Base-by-base conservation (phyloP, 306 rosid species). In the Urtica urens region DNA sequence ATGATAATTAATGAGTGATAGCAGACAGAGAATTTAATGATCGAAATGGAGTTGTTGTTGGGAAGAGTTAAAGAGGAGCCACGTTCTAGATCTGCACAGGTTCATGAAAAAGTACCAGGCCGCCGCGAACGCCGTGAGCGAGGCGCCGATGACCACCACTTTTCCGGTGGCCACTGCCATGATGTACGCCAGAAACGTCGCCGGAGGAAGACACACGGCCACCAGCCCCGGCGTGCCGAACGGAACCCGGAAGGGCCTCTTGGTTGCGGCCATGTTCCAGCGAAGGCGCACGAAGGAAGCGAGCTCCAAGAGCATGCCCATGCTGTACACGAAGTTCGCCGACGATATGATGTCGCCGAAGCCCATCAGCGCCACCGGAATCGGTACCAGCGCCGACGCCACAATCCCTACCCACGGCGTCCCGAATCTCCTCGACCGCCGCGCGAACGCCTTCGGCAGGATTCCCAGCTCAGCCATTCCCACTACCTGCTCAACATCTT, bases 221-320 rank as follows among this genome's bases (percentile, higher is more conserved):
- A 62, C 45, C 56, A 87, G 34, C 17, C 76, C 69, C 1, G 65
- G 22, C 52, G 79, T 48, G 2, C 68, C 68, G 47, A 82, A 1
- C 21, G 92, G 96, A 33, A 82, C 94, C 49, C 51, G 38, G 42
- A 65, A 87, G 7, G 94, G 92, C 46, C 92, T 72, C 26, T 77
- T 71, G 35, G 77, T 20, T 37, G 46, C 0, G 1, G 82, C 76
- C 10, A 64, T 60, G 57, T 82, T 82, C 45, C 58, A 69, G 38
- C 94, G 67, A 61, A 86, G 35, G 65, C 79, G 68, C 14, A 86
- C 64, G 15, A 65, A 82, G 49, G 92, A 73, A 3, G 86, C 79
- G 62, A 82, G 82, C 40, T 86, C 96, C 72, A 86, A 64, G 23
- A 82, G 63, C 96, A 86, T 82, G n/a, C 96, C 94, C 61, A 86